Evolutionary conservation across 2,329 filamentous ascomycete species (phyloP).

Genomic region (Nannizzia gypsea): DNA sequence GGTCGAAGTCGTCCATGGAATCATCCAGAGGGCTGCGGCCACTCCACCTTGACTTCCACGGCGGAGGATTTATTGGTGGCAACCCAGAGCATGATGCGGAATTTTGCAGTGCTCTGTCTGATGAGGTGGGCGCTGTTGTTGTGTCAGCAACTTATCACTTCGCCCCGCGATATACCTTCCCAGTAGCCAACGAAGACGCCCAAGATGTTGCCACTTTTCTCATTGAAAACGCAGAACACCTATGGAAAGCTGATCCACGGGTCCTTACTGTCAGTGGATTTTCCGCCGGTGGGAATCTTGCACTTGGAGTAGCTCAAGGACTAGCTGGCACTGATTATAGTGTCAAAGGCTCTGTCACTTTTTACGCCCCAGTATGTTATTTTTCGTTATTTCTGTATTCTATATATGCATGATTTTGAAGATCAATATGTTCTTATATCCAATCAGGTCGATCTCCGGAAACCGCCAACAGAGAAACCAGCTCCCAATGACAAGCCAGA

Average conservation of each 20-base stretch:
- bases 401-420: too few species aligned
- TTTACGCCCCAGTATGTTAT: conserved; percentile 26
- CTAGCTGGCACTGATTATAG: conserved; percentile 18
- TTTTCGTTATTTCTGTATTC: too few species aligned
- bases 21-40: conserved; percentile 20
- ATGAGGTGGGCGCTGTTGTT: conserved; percentile 32
- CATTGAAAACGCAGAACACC: conserved; percentile 25
- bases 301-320: conserved; percentile 23
- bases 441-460: conserved; percentile 28
- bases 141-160: conserved; percentile 32
- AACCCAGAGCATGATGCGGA: conserved; percentile 30
- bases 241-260: conserved; percentile 29
- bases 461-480: conserved; percentile 33
- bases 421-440: not conserved
- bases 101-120: conserved; percentile 24
- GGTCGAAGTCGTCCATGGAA: not conserved
- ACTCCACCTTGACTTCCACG: conserved; percentile 37
- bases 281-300: conserved; percentile 37
- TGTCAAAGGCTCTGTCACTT: conserved; percentile 32
- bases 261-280: conserved; percentile 36
- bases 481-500: conserved; percentile 25
- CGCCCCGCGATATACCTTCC: conserved; percentile 32
- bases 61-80: conserved; percentile 36
- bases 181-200: conserved; percentile 33
- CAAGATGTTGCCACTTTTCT: conserved; percentile 35